phyloP scores from a whole-genome alignment of 2,329 filamentous ascomycete species.

The Onygena corvina region DNA sequence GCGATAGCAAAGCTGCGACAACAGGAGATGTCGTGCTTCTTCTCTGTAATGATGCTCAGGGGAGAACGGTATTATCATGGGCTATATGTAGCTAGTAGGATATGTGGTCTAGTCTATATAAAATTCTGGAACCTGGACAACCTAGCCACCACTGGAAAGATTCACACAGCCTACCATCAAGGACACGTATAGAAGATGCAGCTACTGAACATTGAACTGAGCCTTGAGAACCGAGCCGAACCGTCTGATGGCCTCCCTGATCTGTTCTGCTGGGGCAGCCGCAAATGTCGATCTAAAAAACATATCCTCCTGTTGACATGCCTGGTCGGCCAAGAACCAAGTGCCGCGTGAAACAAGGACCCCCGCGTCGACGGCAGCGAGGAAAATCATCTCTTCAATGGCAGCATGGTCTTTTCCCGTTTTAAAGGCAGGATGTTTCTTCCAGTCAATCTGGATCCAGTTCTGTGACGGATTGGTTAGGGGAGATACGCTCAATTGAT shows the following conservation, averaged over 20 bases:
- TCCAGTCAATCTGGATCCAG: constrained; percentile 39
- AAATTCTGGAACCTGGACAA: background rate
- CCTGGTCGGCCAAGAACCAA: constrained; percentile 75
- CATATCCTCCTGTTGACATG: constrained; percentile 48
- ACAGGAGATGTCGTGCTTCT: background rate
- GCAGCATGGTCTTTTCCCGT: constrained; percentile 29
- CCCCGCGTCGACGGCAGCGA: constrained; percentile 59
- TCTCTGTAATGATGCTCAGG: background rate
- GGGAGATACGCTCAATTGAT: constrained; percentile 5
- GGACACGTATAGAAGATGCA: background rate
- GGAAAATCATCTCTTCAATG: constrained; percentile 80
- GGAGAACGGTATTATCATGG: background rate
- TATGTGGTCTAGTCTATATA: background rate
- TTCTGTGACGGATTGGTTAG: constrained; percentile 23
- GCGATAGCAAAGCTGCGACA: background rate
- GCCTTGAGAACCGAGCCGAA: constrained; percentile 63
- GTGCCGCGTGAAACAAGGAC: constrained; percentile 73
- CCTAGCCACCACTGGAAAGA: background rate
- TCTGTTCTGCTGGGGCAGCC: constrained; percentile 58
- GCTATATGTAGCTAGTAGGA: background rate
- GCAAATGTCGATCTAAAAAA: constrained; percentile 90
- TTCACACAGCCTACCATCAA: background rate
- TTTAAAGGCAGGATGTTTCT: constrained; percentile 32
- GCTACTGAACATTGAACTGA: constrained; percentile 34
- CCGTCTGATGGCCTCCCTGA: constrained; percentile 58